Evolutionary conservation across 2,329 filamentous ascomycete genomes (phyloP).

Genomic region (Botryotinia calthae): DNA sequence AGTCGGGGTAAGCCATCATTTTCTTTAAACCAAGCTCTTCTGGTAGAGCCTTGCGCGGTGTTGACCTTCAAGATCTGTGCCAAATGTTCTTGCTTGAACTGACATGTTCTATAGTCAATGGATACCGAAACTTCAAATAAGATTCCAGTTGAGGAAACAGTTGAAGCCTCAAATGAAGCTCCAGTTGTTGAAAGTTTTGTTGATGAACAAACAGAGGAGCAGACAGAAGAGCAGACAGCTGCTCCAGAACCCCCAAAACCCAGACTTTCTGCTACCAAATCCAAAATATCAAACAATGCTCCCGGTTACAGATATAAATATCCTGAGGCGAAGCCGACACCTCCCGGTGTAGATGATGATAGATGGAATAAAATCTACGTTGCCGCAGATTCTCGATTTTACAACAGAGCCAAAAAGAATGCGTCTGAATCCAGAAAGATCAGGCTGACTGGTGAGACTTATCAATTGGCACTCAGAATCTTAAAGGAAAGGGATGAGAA

Average conservation of each 20-base stretch:
- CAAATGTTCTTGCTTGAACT: neutral
- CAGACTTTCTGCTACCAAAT: neutral
- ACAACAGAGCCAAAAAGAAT: slow-evolving; percentile 35
- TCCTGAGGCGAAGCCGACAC: slow-evolving; percentile 35
- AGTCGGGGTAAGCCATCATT: slow-evolving; percentile 2
- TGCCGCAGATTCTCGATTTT: slow-evolving; percentile 37
- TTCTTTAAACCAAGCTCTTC: neutral
- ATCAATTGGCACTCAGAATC: slow-evolving; percentile 30
- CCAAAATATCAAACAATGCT: slow-evolving; percentile 25
- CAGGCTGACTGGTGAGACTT: slow-evolving; percentile 32
- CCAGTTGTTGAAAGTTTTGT: neutral
- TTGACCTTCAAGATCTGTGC: neutral
- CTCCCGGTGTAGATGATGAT: slow-evolving; percentile 33
- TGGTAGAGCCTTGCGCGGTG: slow-evolving; percentile 9
- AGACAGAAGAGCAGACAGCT: neutral
- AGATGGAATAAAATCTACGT: slow-evolving; percentile 38
- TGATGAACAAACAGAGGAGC: neutral
- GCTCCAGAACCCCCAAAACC: neutral
- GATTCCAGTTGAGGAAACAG: neutral
- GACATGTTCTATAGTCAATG: slow-evolving; percentile 1
- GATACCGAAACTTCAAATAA: neutral
- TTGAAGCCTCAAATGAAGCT: neutral
- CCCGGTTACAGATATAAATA: slow-evolving; percentile 38
- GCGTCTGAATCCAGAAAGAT: slow-evolving; percentile 32
- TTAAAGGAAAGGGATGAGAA: slow-evolving; percentile 29